These are phyloP conservation scores for Thraustochytrium sp. DNA, from an alignment of 352 stramenopile species.

Conservation along the genomic window DNA sequence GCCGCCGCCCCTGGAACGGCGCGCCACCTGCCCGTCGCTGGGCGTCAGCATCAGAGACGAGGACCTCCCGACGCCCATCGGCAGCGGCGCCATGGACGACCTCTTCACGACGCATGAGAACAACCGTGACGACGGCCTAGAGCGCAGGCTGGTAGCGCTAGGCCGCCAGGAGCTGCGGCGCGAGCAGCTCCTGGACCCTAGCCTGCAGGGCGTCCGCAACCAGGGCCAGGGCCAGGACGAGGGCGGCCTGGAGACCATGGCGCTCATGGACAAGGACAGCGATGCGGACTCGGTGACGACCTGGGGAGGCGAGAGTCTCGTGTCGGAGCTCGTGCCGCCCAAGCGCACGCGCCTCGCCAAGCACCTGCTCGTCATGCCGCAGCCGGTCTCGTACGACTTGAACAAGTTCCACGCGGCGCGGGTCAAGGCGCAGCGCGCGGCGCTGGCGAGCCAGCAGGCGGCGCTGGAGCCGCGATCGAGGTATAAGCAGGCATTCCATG, in stretches of 20 bases:
- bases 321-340: not conserved
- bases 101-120: constrained; percentile 17
- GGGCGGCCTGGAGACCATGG: not conserved
- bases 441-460: not conserved
- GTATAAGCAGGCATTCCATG: not conserved
- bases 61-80: not conserved
- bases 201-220: too few relatives aligned
- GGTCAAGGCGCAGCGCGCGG: not conserved
- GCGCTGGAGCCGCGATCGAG: not conserved
- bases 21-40: not conserved
- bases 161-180: not conserved
- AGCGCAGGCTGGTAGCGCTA: not conserved
- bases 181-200: not conserved
- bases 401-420: not conserved
- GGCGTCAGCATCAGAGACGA: not conserved
- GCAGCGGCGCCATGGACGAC: constrained; percentile 28
- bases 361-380: not conserved
- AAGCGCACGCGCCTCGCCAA: not conserved
- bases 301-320: not conserved
- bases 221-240: not conserved
- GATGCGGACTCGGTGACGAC: not conserved
- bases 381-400: not conserved
- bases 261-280: not conserved
- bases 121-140: constrained; percentile 1
- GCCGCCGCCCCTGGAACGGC: not conserved